A percentile compares a stretch with the other conserved stretches of the same genome.
These are phyloP conservation scores for Colletotrichum higginsianum DNA, from an alignment of 2,329 filamentous ascomycete species.

Conservation along the genomic window DNA sequence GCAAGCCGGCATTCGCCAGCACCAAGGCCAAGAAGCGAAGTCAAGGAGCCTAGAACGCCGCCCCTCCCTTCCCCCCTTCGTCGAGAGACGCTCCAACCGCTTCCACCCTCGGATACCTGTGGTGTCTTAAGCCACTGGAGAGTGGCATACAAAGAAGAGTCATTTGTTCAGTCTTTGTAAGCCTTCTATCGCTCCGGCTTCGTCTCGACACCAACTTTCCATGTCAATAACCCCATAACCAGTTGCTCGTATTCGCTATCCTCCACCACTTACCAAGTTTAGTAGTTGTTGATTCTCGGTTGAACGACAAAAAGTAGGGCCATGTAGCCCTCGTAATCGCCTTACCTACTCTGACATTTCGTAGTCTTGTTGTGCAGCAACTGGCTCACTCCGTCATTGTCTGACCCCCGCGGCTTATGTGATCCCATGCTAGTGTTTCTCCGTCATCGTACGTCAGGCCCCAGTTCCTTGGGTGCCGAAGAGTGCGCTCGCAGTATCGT, in stretches of 20 bases:
- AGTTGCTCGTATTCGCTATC: not conserved
- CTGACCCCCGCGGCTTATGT: slow-evolving; percentile 33
- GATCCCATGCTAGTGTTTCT: slow-evolving; percentile 32
- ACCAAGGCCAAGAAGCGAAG: slow-evolving; percentile 28
- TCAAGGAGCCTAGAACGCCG: slow-evolving; percentile 38
- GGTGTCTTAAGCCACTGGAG: slow-evolving; percentile 23
- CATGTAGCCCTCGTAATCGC: slow-evolving; percentile 10
- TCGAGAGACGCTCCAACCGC: slow-evolving; percentile 36
- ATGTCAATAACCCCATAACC: not conserved
- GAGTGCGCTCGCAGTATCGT: slow-evolving; percentile 11
- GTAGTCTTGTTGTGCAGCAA: slow-evolving; percentile 16
- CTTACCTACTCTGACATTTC: slow-evolving; percentile 26
- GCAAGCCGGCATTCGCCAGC: slow-evolving; percentile 41
- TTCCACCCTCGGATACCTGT: slow-evolving; percentile 31
- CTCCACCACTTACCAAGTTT: not conserved
- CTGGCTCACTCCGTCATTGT: slow-evolving; percentile 21
- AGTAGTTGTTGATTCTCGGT: not conserved
- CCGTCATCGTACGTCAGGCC: slow-evolving; percentile 43
- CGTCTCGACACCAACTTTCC: not conserved
- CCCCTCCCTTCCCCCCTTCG: slow-evolving; percentile 15
- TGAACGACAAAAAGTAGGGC: not conserved
- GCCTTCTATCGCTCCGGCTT: not conserved
- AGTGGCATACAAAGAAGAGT: not conserved
- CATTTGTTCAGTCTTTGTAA: not conserved
- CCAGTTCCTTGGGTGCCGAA: slow-evolving; percentile 35